A percentile compares a stretch with the other conserved stretches of the same genome.
phyloP scores from a whole-genome alignment of 148 eudicot species.

The Cornus florida region DNA sequence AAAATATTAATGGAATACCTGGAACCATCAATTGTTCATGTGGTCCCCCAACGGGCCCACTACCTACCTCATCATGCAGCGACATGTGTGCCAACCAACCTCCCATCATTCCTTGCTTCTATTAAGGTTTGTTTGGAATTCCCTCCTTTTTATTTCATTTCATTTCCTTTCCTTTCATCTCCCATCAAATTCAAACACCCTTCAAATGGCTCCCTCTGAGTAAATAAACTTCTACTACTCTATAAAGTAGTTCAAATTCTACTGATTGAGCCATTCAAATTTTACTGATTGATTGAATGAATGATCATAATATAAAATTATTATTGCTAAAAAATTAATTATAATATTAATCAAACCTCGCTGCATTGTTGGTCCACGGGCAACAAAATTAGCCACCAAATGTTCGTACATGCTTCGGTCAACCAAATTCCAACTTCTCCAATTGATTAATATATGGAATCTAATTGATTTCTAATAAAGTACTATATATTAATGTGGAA shows the following conservation, averaged over 20 bases:
- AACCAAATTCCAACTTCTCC: background rate
- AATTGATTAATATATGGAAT: background rate
- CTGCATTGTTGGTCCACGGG: background rate
- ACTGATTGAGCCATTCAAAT: no score
- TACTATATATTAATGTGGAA: slow-evolving; percentile 1
- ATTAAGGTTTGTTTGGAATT: no score
- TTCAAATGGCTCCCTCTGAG: no score
- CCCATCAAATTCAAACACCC: no score
- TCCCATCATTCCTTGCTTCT: background rate
- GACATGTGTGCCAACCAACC: background rate
- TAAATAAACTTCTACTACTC: no score
- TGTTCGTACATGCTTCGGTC: background rate
- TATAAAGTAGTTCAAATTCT: no score
- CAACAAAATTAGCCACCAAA: background rate
- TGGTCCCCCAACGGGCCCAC: background rate
- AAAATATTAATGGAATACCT: no score
- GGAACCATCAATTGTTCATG: background rate
- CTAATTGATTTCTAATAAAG: background rate
- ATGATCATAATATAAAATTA: no score
- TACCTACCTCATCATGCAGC: background rate
- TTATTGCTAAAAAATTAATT: no score
- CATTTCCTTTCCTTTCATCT: no score
- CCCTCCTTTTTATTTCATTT: no score
- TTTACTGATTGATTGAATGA: no score
- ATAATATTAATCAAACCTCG: background rate